phyloP scores from a whole-genome alignment of 768 basidiomycete species.

The Rubroboletus pulcherrimus region DNA sequence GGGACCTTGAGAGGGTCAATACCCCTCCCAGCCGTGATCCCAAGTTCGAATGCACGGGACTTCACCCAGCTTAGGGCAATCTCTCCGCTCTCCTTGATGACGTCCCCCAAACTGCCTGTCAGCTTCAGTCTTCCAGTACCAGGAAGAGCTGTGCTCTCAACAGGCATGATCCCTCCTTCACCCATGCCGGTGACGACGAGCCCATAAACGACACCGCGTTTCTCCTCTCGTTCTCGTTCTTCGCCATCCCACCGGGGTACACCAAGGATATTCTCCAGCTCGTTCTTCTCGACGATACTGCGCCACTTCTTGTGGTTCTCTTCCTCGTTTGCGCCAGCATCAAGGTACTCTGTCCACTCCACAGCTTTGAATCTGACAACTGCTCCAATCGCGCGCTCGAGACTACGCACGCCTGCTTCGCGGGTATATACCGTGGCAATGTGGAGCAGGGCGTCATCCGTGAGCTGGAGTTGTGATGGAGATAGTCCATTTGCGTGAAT shows the following conservation, averaged over 20 bases:
- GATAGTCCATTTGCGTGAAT: slow-evolving; percentile 72
- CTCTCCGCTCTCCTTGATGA: slow-evolving; percentile 90
- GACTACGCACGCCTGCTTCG: slow-evolving; percentile 88
- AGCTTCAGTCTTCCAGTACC: slow-evolving; percentile 70
- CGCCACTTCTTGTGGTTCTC: slow-evolving; percentile 45
- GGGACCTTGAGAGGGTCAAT: slow-evolving; percentile 76
- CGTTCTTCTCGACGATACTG: slow-evolving; percentile 55
- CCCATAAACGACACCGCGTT: slow-evolving; percentile 77
- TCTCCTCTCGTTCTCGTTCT: slow-evolving; percentile 70
- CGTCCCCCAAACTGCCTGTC: slow-evolving; percentile 84
- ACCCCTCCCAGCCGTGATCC: slow-evolving; percentile 64
- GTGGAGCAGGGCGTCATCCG: slow-evolving; percentile 64
- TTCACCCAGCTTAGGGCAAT: slow-evolving; percentile 93
- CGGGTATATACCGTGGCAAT: slow-evolving; percentile 80
- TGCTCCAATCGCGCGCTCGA: slow-evolving; percentile 82
- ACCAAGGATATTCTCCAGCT: slow-evolving; percentile 84
- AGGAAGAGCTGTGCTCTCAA: slow-evolving; percentile 79
- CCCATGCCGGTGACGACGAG: slow-evolving; percentile 87
- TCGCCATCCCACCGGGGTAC: slow-evolving; percentile 77
- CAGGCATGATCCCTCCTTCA: slow-evolving; percentile 79
- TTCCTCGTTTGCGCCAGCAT: slow-evolving; percentile 18
- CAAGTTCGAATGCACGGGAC: slow-evolving; percentile 74
- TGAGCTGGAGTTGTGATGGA: slow-evolving; percentile 55
- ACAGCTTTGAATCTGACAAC: slow-evolving; percentile 93
- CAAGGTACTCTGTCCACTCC: slow-evolving; percentile 72